These are phyloP conservation scores for Marasmius tenuissimus DNA, from an alignment of 1,284 basidiomycete species.

Conservation along the genomic window DNA sequence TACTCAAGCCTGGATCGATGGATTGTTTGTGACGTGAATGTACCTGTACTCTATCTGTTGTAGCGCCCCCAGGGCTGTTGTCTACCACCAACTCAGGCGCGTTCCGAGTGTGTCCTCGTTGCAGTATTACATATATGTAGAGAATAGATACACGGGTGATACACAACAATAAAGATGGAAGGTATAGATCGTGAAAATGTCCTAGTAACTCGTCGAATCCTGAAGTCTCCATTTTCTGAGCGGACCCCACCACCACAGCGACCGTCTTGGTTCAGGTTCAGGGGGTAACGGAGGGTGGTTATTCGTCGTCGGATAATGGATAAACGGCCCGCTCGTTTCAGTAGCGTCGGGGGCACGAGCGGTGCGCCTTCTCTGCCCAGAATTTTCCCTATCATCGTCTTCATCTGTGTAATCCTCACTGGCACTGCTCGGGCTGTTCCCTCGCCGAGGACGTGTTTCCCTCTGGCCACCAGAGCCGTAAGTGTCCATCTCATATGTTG, in stretches of 20 bases:
- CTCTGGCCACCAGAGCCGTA: conserved; percentile 5
- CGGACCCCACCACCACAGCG: conserved; percentile 80
- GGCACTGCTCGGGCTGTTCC: conserved; percentile 4
- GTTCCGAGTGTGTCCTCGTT: background rate
- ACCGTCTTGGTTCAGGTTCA: conserved; percentile 26
- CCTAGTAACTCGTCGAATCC: conserved; percentile 70
- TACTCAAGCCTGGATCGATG: background rate
- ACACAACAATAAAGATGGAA: background rate
- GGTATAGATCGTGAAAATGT: background rate
- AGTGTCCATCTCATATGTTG: conserved; percentile 15
- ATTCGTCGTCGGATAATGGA: conserved; percentile 9
- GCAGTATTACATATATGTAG: background rate
- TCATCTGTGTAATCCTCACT: conserved; percentile 8
- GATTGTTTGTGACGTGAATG: background rate
- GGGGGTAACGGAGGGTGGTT: conserved; percentile 9
- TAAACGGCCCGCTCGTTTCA: background rate
- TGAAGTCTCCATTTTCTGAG: conserved; percentile 69
- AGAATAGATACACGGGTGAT: background rate
- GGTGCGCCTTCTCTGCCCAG: background rate
- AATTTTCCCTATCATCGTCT: conserved; percentile 7
- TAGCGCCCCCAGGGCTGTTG: background rate
- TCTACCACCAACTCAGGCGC: background rate
- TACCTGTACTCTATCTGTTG: background rate
- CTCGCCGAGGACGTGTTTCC: background rate
- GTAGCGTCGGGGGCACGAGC: background rate